Evolutionary conservation across 1,139 yeast species (phyloP).

Genomic region (Yamadazyma diospyri): DNA sequence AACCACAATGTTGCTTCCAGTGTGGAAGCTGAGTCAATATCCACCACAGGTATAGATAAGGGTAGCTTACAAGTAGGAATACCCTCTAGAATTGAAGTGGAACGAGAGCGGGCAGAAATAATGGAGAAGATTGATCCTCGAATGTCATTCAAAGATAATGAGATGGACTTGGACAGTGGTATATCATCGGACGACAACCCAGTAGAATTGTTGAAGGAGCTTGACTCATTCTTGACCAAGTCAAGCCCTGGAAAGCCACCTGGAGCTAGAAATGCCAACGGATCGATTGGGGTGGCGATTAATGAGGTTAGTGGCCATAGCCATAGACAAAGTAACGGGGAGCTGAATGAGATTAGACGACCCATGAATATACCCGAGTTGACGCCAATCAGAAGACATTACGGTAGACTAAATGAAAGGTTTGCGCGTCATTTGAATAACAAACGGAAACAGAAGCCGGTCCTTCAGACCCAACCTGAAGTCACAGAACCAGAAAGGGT

Average conservation of each 20-base stretch:
- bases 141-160: conserved; percentile 8
- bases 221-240: conserved; percentile 18
- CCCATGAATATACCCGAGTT: conserved; percentile 6
- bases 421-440: conserved; percentile 16
- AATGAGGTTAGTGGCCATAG: too few relatives aligned
- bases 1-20: conserved; percentile 14
- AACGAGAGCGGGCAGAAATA: conserved; percentile 14
- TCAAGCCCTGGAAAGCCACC: conserved; percentile 4
- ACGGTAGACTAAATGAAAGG: conserved; percentile 16
- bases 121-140: conserved; percentile 19
- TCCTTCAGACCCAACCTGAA: conserved; percentile 6
- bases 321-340: not conserved
- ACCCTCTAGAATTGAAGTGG: conserved; percentile 14
- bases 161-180: conserved; percentile 14
- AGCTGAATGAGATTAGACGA: not conserved
- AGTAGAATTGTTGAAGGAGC: conserved; percentile 20
- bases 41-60: conserved; percentile 14
- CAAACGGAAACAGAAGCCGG: conserved; percentile 10
- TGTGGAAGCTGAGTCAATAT: conserved; percentile 16
- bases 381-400: conserved; percentile 17
- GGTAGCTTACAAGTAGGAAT: conserved; percentile 17
- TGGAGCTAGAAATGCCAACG: not conserved
- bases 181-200: conserved; percentile 17
- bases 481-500: conserved; percentile 5
- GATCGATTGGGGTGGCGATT: not conserved